Evolutionary conservation across 2,329 filamentous ascomycete genomes (phyloP), one percentile per base, ranked within the genome.

Genomic region (Lasiodiplodia citricola): DNA sequence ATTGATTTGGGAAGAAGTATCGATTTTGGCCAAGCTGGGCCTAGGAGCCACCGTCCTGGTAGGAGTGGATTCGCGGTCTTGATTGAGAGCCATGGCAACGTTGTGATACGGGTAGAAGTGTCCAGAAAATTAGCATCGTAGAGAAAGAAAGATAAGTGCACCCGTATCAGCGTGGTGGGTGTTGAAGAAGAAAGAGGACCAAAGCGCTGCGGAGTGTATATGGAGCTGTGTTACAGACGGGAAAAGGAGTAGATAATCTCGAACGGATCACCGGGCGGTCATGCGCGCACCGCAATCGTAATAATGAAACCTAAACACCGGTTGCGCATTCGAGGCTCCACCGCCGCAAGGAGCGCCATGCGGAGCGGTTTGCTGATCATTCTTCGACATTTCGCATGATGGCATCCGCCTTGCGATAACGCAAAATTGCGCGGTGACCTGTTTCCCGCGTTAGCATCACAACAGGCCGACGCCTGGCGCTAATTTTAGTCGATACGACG

Each of bases 181-280:
- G 44, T 50, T 63, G 47, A 50, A 52, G 47, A 64, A 52, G 44
- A 25, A 3, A 52, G 60, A 64, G 21, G 47, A 37, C 44, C 60
- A 64, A 64, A 64, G 60, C 60, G 60, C 60, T 64, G 60, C 10
- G 60, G 60, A 28, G 44, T 52, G 60, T 64, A 64, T 64, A 64
- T 64, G 60, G 47, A 51, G 60, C 18, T 31, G 16, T 41, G 58
- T 63, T 63, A 35, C 47, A 35, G 60, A 18, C 44, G 25, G 31
- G 60, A 64, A 64, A 64, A 64, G 60, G 60, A 64, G 60, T 64
- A 38, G 51, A 64, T n/a, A 64, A 64, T 64, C 60, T 64, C 60
- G 60, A 64, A 64, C 60, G 60, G 60, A 52, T 50, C 60, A 52
- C 16, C 60, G 0, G 31, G 47, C 18, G 60, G 60, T 21, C 60